phyloP scores from a whole-genome alignment of 768 basidiomycete genomes.

The Lactarius quietus region DNA sequence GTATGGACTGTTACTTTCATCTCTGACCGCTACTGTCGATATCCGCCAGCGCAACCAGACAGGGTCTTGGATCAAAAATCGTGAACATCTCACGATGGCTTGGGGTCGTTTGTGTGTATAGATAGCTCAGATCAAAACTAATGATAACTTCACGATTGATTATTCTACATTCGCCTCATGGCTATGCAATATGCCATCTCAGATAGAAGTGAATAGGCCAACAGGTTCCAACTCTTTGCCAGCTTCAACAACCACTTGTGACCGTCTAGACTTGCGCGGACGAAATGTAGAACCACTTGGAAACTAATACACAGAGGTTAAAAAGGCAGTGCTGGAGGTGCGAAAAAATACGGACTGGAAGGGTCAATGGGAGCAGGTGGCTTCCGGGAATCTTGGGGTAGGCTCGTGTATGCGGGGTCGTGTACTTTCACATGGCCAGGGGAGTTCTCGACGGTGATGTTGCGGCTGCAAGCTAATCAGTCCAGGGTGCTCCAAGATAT shows the following conservation, averaged over 20 bases:
- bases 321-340: background rate
- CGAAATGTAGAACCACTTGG: constrained; percentile 94
- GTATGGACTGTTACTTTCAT: constrained; percentile 94
- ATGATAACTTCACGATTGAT: constrained; percentile 20
- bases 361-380: constrained; percentile 88
- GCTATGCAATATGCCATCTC: background rate
- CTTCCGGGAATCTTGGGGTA: constrained; percentile 79
- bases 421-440: constrained; percentile 61
- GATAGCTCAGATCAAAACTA: constrained; percentile 9
- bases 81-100: constrained; percentile 24
- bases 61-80: constrained; percentile 37
- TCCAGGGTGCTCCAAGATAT: background rate
- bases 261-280: constrained; percentile 65
- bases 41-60: constrained; percentile 69
- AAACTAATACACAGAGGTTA: constrained; percentile 46
- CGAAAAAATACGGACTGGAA: constrained; percentile 59
- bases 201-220: constrained; percentile 7
- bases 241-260: background rate
- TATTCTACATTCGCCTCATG: constrained; percentile 12
- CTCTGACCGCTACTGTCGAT: constrained; percentile 85
- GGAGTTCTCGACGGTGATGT: constrained; percentile 72
- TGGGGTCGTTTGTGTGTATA: constrained; percentile 22
- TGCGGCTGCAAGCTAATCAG: constrained; percentile 50
- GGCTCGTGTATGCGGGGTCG: constrained; percentile 56
- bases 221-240: background rate